Conservation (phyloP, 2,329 filamentous ascomycete species). For the Shiraia bambusicola region DNA sequence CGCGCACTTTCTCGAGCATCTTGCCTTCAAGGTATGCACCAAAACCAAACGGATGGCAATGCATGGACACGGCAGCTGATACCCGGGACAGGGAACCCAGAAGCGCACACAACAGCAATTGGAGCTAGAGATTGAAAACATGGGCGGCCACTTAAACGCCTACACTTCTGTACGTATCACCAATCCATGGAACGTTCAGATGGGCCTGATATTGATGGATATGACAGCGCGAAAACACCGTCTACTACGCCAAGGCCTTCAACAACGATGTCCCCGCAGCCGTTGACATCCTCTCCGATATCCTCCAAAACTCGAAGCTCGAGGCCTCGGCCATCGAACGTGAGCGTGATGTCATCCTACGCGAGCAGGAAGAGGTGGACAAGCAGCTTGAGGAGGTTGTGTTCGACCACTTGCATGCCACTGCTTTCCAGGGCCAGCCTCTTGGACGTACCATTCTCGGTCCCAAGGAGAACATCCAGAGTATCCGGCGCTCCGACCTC, state of each 20-base stretch:
- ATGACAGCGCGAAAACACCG: constrained; percentile 87
- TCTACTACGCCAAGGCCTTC: constrained; percentile 99
- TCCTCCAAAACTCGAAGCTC: constrained; percentile 98
- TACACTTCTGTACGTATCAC: constrained; percentile 84
- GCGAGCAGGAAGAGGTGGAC: constrained; percentile 99
- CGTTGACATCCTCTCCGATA: constrained; percentile 98
- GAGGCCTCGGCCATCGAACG: constrained; percentile 91
- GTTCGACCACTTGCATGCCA: constrained; percentile 98
- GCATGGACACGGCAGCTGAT: constrained; percentile 26
- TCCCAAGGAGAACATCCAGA: constrained; percentile 96
- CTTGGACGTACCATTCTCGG: constrained; percentile 97
- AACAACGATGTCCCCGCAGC: constrained; percentile 95
- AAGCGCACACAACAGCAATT: constrained; percentile 95
- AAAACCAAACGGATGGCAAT: constrained; percentile 3
- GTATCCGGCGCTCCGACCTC: constrained; percentile 89
- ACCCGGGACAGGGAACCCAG: constrained; percentile 70
- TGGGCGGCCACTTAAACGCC: constrained; percentile 98
- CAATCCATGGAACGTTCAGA: constrained; percentile 6
- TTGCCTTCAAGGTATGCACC: constrained; percentile 92
- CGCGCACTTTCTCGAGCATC: constrained; percentile 98
- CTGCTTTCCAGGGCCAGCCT: constrained; percentile 93
- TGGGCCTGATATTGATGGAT: constrained; percentile 42
- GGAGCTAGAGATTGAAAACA: constrained; percentile 99
- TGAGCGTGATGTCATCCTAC: constrained; percentile 96
- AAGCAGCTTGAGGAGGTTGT: constrained; percentile 99